These are phyloP conservation scores for Tolypocladium inflatum DNA, from an alignment of 2,329 filamentous ascomycete genomes.

Conservation along the genomic window DNA sequence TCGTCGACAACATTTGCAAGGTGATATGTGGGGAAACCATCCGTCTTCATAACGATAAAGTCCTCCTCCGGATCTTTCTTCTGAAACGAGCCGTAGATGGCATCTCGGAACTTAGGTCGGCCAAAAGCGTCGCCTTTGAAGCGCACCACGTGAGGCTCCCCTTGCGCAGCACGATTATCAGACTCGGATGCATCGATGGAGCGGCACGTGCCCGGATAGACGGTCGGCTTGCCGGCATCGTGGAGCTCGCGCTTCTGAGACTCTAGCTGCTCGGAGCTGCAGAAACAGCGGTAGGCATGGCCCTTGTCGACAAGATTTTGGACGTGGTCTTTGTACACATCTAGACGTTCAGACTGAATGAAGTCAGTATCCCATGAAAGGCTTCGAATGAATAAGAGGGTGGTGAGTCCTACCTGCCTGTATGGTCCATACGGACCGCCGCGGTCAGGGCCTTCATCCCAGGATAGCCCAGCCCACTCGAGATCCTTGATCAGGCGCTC, in stretches of 20 bases:
- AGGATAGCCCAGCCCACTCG: slow-evolving; percentile 78
- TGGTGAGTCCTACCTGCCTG: slow-evolving; percentile 51
- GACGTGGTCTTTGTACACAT: slow-evolving; percentile 63
- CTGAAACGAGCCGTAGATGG: slow-evolving; percentile 66
- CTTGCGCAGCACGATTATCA: slow-evolving; percentile 55
- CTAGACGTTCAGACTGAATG: slow-evolving; percentile 64
- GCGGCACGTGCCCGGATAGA: slow-evolving; percentile 59
- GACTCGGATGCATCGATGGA: slow-evolving; percentile 59
- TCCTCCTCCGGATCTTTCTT: slow-evolving; percentile 57
- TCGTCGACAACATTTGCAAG: slow-evolving; percentile 97
- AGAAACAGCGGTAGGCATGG: slow-evolving; percentile 90
- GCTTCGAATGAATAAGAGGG: background rate
- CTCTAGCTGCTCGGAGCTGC: slow-evolving; percentile 61
- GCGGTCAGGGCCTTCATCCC: slow-evolving; percentile 88
- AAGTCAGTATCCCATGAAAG: background rate
- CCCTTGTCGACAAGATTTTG: slow-evolving; percentile 58
- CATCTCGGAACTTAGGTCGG: slow-evolving; percentile 60
- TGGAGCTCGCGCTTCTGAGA: slow-evolving; percentile 54
- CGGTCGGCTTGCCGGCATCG: slow-evolving; percentile 32
- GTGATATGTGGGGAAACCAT: slow-evolving; percentile 92
- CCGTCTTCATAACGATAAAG: slow-evolving; percentile 82
- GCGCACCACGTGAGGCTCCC: slow-evolving; percentile 68
- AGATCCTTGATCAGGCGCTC: slow-evolving; percentile 68
- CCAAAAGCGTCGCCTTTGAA: slow-evolving; percentile 50
- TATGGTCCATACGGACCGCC: slow-evolving; percentile 81